Evolutionary conservation across 1,284 basidiomycete species (phyloP).

Genomic region (Coniferiporia weirii): DNA sequence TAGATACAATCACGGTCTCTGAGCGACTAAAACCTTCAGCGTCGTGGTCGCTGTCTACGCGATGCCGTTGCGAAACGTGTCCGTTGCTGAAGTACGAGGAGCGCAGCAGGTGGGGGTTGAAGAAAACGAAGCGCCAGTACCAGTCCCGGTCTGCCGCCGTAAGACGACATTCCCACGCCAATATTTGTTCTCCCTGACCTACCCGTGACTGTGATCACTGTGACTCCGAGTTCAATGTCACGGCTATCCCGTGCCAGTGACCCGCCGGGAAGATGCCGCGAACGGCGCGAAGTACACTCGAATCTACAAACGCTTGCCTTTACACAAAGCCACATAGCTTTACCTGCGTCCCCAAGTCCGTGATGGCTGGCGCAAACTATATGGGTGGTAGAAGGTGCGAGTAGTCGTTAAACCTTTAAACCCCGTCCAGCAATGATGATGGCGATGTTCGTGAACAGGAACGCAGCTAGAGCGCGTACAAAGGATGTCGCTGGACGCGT

Average conservation of each 20-base stretch:
- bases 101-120: neutral
- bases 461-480: constrained; percentile 45
- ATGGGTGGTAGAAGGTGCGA: constrained; percentile 54
- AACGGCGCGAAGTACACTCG: too few species aligned
- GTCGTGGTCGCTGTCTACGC: neutral
- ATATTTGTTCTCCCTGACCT: too few species aligned
- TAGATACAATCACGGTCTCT: constrained; percentile 1
- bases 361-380: constrained; percentile 46
- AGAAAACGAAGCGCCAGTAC: neutral
- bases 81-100: neutral
- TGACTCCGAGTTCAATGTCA: too few species aligned
- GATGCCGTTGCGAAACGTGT: neutral
- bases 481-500: constrained; percentile 44
- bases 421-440: neutral
- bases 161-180: too few species aligned
- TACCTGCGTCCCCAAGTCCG: neutral
- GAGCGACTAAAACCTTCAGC: constrained; percentile 1
- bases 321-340: too few species aligned
- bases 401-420: neutral
- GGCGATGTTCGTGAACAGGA: constrained; percentile 32
- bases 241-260: too few species aligned
- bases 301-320: too few species aligned
- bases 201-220: too few species aligned
- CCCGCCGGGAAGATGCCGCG: too few species aligned
- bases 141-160: too few species aligned